Evolutionary conservation across 2,329 filamentous ascomycete species (phyloP), one percentile per base, ranked within the genome.

Genomic region (Diaporthe sp.): DNA sequence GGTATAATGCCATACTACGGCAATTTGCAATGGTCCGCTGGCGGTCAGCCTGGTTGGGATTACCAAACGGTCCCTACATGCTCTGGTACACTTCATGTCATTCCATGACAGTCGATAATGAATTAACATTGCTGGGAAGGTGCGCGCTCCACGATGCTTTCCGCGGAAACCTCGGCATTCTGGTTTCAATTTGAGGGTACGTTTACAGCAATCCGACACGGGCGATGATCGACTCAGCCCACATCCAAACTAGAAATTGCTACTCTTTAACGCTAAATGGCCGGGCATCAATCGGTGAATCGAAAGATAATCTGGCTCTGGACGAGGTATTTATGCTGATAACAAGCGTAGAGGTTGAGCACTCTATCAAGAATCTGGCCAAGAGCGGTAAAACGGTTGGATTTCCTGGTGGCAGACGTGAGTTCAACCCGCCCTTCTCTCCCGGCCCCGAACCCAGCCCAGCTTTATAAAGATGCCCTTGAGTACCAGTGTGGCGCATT

Each of bases 301-400:
- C 8, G n/a, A 19, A 25, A 5, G 7, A 13, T 8, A 15, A 25
- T 50, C 3, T 5, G 13, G 25, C 10, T 12, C 22, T 27, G 27
- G 44, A 15, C 32, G 35, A 37, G 44, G 19, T 72, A 78, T 76
- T 25, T 19, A 59, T 73, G 75, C 82, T 83, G 75, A 84, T 71
- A 70, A 70, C 22, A 30, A 25, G 73, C 77, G 53, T 81, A 98
- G 97, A 99, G 91, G 95, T 99, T 80, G 97, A 98, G 78, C 93
- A 96, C 82, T 96, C 96, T 79, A 92, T 96, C 81, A 97, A 98
- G 81, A 98, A 98, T 84, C 90, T 99, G 75, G 90, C 96, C 81
- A 98, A 98, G 90, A 98, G 96, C 83, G 96, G 96, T 81, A 98
- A 98, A 88, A 61, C 73, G 74, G 97, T 96, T 85, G 91, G 89